Base-by-base conservation (phyloP, 768 basidiomycete genomes). In the Russula brevipes region DNA sequence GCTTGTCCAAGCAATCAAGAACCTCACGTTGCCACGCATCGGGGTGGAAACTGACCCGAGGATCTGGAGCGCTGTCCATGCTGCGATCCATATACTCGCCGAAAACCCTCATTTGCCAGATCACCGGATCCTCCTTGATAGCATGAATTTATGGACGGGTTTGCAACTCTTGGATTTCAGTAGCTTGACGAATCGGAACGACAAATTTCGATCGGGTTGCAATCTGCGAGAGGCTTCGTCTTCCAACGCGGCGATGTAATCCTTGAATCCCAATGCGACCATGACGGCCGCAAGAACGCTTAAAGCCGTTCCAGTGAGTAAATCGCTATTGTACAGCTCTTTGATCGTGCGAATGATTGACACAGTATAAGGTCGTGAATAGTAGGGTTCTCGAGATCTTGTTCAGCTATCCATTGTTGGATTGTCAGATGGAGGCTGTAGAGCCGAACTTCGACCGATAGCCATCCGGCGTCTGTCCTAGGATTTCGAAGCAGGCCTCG, bases 21-120 rank as follows among this genome's bases (percentile, higher is more conserved):
- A 89, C 88, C 24, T 79, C 70, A 33, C 83, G 74, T 65, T 89
- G 88, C 88, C 88, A 89, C 1, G 80, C 83, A 69, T 89, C 88
- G 0, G 88, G 87, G 24, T 80, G 73, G 70, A 89, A 89, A 1
- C 76, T 64, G 39, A 89, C 86, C 0, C 87, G 79, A 6, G 70
- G 52, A 72, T 89, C 88, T 0, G 73, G 70, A 57, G 79, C 74
- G 46, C 83, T 78, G 64, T 87, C 87, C 82, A 89, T 85, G 63
- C 81, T 84, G 41, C 87, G 76, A 67, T 88, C 86, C 87, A 89
- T 86, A 68, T 76, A 85, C 65, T 86, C 81, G 6, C 87, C 88
- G 60, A 87, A 88, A 11, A 81, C 71, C n/a, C 85, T 79, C 31
- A 89, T 74, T 69, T 89, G 87, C 85, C 87, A 89, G 12, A 76